Conservation (phyloP, 352 stramenopile species). For the Phytophthora litchii region DNA sequence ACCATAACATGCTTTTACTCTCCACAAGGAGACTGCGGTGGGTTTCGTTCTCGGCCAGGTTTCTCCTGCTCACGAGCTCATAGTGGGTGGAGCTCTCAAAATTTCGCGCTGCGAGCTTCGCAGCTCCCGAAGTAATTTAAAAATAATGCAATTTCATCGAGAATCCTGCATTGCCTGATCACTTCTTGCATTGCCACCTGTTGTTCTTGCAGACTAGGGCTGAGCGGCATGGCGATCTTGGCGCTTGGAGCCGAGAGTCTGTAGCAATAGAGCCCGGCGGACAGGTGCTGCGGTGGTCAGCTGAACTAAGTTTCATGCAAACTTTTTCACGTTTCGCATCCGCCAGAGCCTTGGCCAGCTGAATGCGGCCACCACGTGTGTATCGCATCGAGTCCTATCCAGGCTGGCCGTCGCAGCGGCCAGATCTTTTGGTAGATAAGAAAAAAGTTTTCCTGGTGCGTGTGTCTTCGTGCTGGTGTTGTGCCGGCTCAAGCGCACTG, state of each 20-base stretch:
- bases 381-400: constrained; percentile 7
- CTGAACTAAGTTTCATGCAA: constrained; percentile 2
- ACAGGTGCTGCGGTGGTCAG: constrained; percentile 1
- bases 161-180: not conserved
- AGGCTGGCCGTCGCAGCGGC: not conserved
- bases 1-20: no score
- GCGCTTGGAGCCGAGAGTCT: constrained; percentile 1
- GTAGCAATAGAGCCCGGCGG: not conserved
- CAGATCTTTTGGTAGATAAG: constrained; percentile 20
- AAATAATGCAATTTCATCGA: not conserved
- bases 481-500: constrained; percentile 14
- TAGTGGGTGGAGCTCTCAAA: not conserved
- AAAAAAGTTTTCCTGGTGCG: constrained; percentile 17
- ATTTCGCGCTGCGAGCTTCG: not conserved
- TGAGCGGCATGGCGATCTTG: not conserved
- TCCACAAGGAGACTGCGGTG: no score
- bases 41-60: no score
- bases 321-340: not conserved
- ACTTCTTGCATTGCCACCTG: constrained; percentile 3
- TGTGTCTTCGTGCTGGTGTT: constrained; percentile 9
- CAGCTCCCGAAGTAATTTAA: not conserved
- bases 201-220: constrained; percentile 2
- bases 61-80: no score
- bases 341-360: constrained; percentile 18
- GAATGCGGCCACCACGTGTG: constrained; percentile 4